Evolutionary conservation across 1,284 basidiomycete genomes (phyloP), one percentile per base, ranked within the genome.

Genomic region (Meira miltonrushii): DNA sequence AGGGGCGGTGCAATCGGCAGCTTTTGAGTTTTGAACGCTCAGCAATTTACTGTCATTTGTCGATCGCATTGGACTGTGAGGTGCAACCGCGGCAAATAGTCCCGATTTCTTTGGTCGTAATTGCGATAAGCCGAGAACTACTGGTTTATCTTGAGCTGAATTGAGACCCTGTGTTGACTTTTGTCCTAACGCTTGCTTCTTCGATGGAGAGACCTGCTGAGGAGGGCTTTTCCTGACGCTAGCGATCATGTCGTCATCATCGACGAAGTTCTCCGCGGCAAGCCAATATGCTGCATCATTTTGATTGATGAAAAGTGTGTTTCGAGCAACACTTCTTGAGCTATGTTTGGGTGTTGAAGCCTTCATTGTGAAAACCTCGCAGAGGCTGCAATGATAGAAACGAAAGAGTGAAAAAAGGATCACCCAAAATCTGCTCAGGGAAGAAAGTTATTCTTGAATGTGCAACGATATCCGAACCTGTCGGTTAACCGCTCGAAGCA

Each of bases 221-320:
- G 28, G 28, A n/a, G n/a, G n/a, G n/a, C n/a, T n/a, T n/a, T n/a
- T n/a, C n/a, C n/a, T n/a, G n/a, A n/a, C n/a, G 28, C 28, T 33
- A 33, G 8, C 8, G 8, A 33, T 33, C 28, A 33, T 33, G 10
- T 43, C 41, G 5, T 48, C 46, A 13, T 48, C 46, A 19, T 48
- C 21, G n/a, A 48, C 12, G 12, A 48, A 23, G 23, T 23, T 48
- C 7, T 25, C 46, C 12, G 46, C 46, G 8, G 46, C 46, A 21
- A 48, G 21, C 46, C 46, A 48, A 23, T 48, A 48, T n/a, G 46
- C 12, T 12, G 46, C 46, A 48, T 48, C 46, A 25, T n/a, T 25
- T 25, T 48, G 46, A 48, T 48, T 23, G 12, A 48, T 48, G 17
- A 48, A 48, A 13, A 48, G 23, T 23, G 46, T 48, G 21, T 48